phyloP scores from a whole-genome alignment of 495 filamentous ascomycete genomes.

The Darksidea phi region DNA sequence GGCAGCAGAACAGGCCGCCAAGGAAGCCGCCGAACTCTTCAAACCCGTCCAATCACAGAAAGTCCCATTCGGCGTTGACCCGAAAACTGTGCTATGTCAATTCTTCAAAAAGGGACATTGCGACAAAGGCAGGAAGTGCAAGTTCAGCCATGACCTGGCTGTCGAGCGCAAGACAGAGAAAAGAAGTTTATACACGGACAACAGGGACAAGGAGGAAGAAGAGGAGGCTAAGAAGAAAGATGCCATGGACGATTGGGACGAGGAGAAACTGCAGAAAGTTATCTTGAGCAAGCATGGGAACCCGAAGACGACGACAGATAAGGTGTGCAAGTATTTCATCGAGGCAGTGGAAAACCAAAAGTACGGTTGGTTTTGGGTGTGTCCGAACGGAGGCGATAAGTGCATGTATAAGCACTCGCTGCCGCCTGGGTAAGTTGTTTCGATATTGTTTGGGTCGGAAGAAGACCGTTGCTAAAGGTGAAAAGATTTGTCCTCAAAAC shows the following conservation, averaged over 20 bases:
- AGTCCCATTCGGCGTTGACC: constrained; percentile 95
- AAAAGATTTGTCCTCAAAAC: constrained; percentile 91
- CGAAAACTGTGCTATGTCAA: constrained; percentile 94
- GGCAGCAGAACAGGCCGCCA: constrained; percentile 76
- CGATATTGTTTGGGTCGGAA: neutral
- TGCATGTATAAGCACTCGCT: constrained; percentile 98
- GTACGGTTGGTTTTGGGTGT: constrained; percentile 99
- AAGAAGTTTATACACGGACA: constrained; percentile 88
- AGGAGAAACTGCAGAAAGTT: constrained; percentile 88
- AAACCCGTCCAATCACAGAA: constrained; percentile 95
- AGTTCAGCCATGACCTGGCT: constrained; percentile 89
- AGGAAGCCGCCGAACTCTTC: constrained; percentile 79
- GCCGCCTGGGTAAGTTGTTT: constrained; percentile 73
- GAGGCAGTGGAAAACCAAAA: constrained; percentile 96
- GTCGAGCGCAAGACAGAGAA: constrained; percentile 89
- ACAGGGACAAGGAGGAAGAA: constrained; percentile 59
- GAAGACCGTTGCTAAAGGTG: neutral
- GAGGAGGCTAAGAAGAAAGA: constrained; percentile 85
- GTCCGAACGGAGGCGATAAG: constrained; percentile 94
- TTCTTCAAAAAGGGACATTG: constrained; percentile 97
- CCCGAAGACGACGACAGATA: constrained; percentile 92
- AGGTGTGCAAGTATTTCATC: constrained; percentile 99
- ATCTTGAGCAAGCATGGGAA: constrained; percentile 96
- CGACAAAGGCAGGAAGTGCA: constrained; percentile 95
- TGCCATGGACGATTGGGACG: constrained; percentile 94